Conservation (phyloP, 768 basidiomycete genomes). For the Mycena galopus region DNA sequence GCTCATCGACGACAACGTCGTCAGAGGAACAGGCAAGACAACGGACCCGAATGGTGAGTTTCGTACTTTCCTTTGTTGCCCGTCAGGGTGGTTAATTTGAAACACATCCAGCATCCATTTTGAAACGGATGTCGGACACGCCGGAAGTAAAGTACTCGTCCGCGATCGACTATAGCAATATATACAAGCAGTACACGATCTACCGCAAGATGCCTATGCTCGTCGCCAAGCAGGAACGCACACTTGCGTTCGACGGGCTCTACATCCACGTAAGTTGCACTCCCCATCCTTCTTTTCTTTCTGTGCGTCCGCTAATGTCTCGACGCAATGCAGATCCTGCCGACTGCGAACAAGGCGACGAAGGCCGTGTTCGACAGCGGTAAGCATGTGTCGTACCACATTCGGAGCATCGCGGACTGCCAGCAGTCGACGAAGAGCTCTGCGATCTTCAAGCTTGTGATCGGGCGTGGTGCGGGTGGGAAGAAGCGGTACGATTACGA, state of each 20-base stretch:
- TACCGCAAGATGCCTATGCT: conserved; percentile 96
- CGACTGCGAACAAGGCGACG: conserved; percentile 78
- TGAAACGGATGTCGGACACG: conserved; percentile 88
- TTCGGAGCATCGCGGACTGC: conserved; percentile 86
- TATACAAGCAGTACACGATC: conserved; percentile 95
- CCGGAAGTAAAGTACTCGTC: conserved; percentile 69
- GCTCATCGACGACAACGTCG: conserved; percentile 79
- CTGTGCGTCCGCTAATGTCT: conserved; percentile 27
- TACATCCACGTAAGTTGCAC: conserved; percentile 95
- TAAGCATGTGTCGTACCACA: conserved; percentile 93
- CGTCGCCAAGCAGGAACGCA: conserved; percentile 90
- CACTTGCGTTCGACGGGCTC: conserved; percentile 93
- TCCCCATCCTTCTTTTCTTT: conserved; percentile 36
- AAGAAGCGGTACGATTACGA: conserved; percentile 90
- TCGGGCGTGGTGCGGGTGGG: conserved; percentile 52
- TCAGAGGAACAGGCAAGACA: conserved; percentile 74
- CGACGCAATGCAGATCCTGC: conserved; percentile 82
- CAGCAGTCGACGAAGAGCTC: conserved; percentile 86
- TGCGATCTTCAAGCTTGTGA: conserved; percentile 51
- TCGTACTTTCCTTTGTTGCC: not conserved
- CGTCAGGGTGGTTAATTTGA: not conserved
- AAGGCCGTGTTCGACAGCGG: conserved; percentile 90
- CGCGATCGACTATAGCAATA: conserved; percentile 83
- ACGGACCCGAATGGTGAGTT: conserved; percentile 93
- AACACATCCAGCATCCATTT: conserved; percentile 81